Evolutionary conservation across 148 eudicot genomes (phyloP).

Genomic region (Silene uniflora): DNA sequence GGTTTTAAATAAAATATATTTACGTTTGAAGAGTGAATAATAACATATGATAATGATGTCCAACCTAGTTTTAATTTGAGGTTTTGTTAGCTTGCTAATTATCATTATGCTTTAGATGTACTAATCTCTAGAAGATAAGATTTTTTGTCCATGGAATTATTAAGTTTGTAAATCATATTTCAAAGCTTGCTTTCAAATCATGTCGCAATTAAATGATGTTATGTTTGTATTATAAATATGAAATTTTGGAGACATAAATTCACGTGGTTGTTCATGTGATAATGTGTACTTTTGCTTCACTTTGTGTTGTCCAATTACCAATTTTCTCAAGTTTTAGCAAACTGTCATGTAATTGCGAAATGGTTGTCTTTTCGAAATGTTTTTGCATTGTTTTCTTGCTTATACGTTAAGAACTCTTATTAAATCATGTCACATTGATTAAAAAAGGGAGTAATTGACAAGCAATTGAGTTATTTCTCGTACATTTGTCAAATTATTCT

Average conservation of each 20-base stretch:
- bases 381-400: not conserved
- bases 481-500: constrained; percentile 2
- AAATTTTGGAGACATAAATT: not conserved
- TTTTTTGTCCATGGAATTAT: not conserved
- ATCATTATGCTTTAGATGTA: not conserved
- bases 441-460: not conserved
- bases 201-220: not conserved
- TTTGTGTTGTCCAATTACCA: constrained; percentile 1
- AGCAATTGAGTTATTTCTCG: not conserved
- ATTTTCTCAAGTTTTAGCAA: too few relatives aligned
- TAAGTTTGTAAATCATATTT: not conserved
- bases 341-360: too few relatives aligned
- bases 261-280: constrained; percentile 28
- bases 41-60: too few relatives aligned
- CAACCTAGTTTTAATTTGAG: constrained; percentile 20
- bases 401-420: not conserved
- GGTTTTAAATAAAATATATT: too few relatives aligned
- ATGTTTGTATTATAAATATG: constrained; percentile 5
- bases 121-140: not conserved
- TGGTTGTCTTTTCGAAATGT: too few relatives aligned
- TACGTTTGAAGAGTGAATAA: too few relatives aligned
- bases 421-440: not conserved
- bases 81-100: not conserved
- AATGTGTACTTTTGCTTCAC: constrained; percentile 12
- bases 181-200: not conserved